Base-by-base conservation (phyloP, 495 filamentous ascomycete species). In the Penicillium herquei region DNA sequence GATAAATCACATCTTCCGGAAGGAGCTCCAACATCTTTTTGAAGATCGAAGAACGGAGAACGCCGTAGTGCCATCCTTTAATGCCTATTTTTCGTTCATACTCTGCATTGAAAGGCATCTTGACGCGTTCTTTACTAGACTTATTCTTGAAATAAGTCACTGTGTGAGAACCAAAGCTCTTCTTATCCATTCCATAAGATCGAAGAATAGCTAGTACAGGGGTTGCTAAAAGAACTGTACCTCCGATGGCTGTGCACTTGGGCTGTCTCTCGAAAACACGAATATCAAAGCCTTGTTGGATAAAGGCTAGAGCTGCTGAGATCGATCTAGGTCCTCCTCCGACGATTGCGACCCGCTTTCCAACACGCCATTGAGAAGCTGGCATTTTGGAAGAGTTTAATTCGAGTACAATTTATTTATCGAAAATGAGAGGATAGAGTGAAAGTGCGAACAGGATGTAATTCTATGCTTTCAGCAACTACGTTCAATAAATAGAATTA, bases 1-100 rank as follows among this genome's bases (percentile, higher is more conserved):
- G 10, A 31, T 50, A 16, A 17, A 59, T 56, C 3, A 59, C 37
- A 26, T 46, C 49, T 14, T 56, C 52, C 0, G 60, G 60, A 7
- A 59, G 43, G 11, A 59, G 56, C 5, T 59, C 49, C 7, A 59
- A 39, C 44, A 63, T 59, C 35, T 63, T 63, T 33, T 51, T 44
- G 49, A 63, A 63, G 30, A 59, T 51, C 0, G 60, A 59, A 7
- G 56, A 63, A 12, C 60, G 60, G 2, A 63, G 40, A 3, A 63
- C 60, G 1, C 60, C 56, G 31, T 63, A 63, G 12, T 63, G 60
- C 56, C 60, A 63, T 9, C 60, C 60, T 46, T 63, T 59, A 41
- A 63, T 63, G 12, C 60, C 60, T 55, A 63, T 63, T 0, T 39
- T 43, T 35, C 31, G 18, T 13, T 63, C 53, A 32, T 56, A 43